phyloP scores from a whole-genome alignment of 495 filamentous ascomycete genomes.

The Podospora anserina region DNA sequence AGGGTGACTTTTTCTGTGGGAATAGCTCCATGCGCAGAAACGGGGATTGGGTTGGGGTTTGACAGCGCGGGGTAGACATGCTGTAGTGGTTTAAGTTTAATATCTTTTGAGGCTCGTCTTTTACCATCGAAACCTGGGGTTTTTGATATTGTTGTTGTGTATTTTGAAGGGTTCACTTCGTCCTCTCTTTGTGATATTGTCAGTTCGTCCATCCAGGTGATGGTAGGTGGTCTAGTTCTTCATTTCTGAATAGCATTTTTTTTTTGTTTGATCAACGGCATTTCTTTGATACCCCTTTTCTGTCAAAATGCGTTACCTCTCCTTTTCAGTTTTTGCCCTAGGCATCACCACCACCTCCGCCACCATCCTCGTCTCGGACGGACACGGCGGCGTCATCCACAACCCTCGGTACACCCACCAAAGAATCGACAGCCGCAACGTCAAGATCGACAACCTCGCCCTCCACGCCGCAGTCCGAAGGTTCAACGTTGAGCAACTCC shows the following conservation, averaged over 20 bases:
- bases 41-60: background rate
- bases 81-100: background rate
- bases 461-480: background rate
- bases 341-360: background rate
- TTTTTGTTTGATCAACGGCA: background rate
- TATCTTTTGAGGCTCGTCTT: background rate
- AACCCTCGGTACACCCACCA: background rate
- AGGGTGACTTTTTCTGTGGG: background rate
- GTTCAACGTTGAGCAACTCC: background rate
- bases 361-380: background rate
- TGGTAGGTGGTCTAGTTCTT: background rate
- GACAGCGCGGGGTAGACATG: background rate
- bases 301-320: background rate
- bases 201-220: background rate
- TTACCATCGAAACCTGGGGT: background rate
- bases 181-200: background rate
- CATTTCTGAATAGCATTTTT: background rate
- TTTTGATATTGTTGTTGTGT: background rate
- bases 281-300: background rate
- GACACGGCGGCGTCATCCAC: background rate
- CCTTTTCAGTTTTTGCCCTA: background rate
- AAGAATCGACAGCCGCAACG: no score
- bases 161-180: background rate
- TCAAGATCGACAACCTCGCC: background rate
- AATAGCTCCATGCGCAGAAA: background rate